Evolutionary conservation across 257 asterid genomes (phyloP).

Genomic region (Ophiorrhiza pumila): DNA sequence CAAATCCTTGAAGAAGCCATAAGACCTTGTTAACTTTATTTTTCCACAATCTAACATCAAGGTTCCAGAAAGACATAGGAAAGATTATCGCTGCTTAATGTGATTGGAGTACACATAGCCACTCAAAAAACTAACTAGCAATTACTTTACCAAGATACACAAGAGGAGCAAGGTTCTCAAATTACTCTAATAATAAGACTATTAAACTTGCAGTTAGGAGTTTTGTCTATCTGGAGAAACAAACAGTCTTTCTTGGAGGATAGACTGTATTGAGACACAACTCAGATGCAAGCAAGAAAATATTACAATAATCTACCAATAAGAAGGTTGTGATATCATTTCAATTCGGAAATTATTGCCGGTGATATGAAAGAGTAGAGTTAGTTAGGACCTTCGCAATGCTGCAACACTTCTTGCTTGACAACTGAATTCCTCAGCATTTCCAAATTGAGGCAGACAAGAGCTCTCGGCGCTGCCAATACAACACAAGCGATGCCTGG

Average conservation of each 20-base stretch:
- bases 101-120: background rate
- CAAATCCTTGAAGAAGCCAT: too few species aligned
- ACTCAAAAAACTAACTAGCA: background rate
- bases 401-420: conserved; percentile 16
- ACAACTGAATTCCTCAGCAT: conserved; percentile 32
- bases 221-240: background rate
- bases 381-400: conserved; percentile 22
- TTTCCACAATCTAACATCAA: background rate
- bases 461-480: conserved; percentile 47
- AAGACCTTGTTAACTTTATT: background rate
- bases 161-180: conserved; percentile 9
- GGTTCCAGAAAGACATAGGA: background rate
- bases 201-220: conserved; percentile 17
- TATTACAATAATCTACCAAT: conserved; percentile 18
- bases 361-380: conserved; percentile 23
- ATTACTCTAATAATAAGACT: conserved; percentile 15
- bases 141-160: conserved; percentile 2
- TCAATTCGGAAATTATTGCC: conserved; percentile 20
- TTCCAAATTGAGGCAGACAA: conserved; percentile 48
- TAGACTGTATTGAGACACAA: conserved; percentile 9
- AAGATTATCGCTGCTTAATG: background rate
- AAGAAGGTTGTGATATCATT: conserved; percentile 19
- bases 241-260: conserved; percentile 11
- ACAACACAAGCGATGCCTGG: conserved; percentile 41
- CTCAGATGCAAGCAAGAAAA: conserved; percentile 23